phyloP scores from a whole-genome alignment of 306 rosid genomes.

The Cicer judaicum region DNA sequence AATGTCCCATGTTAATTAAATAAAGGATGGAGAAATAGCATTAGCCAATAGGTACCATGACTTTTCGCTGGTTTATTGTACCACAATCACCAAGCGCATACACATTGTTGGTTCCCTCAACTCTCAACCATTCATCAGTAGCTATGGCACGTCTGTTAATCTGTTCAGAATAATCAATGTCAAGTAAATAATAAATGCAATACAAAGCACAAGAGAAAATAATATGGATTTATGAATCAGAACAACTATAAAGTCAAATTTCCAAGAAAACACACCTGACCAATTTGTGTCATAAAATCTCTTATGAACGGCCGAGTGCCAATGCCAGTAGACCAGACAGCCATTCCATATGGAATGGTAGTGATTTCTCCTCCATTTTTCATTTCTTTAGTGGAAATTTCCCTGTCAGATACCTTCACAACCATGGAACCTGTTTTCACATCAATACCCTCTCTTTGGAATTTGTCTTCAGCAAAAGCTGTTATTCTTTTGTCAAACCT shows the following conservation, averaged over 20 bases:
- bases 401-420: conserved; percentile 79
- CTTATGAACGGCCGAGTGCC: conserved; percentile 86
- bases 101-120: conserved; percentile 75
- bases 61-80: conserved; percentile 95
- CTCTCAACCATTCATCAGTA: conserved; percentile 97
- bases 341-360: conserved; percentile 92
- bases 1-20: conserved; percentile 20
- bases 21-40: conserved; percentile 37
- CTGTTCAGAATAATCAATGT: conserved; percentile 53
- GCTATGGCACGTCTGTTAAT: conserved; percentile 87
- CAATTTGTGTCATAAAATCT: conserved; percentile 91
- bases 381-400: conserved; percentile 84
- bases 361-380: conserved; percentile 73
- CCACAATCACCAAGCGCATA: conserved; percentile 98
- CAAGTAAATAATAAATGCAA: conserved; percentile 21
- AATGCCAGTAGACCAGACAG: conserved; percentile 96
- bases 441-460: conserved; percentile 80
- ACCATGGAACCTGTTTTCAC: conserved; percentile 97
- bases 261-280: conserved; percentile 68
- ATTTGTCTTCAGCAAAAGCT: conserved; percentile 84
- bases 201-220: conserved; percentile 12
- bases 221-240: conserved; percentile 19
- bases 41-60: conserved; percentile 63
- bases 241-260: conserved; percentile 33
- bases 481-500: conserved; percentile 99